Base-by-base conservation (phyloP, 2,329 filamentous ascomycete species). In the Paecilomyces sp. region DNA sequence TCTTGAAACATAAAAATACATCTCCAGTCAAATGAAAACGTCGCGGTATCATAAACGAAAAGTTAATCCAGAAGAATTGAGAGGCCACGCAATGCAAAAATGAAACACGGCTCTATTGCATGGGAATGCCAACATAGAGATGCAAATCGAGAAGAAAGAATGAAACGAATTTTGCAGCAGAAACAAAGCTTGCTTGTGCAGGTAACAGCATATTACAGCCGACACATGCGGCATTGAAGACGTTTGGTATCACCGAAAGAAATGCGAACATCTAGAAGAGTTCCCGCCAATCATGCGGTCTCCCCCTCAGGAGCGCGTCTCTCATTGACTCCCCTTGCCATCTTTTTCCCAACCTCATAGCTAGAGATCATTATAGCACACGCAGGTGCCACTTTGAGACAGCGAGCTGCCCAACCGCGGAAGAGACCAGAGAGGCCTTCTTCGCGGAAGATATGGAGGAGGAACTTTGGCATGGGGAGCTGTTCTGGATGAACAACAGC, bases 361-460 rank as follows among this genome's bases (percentile, higher is more conserved):
- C 89, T 96, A 72, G 91, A 95, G 72, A 99, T 97, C 94, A 99
- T 99, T 72, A 99, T 97, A 30, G 94, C 94, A 76, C 94, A 99
- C 0, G 93, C 91, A 1, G 94, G 94, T 1, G 94, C 93, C 4
- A 99, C 92, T 74, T 97, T 97, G 62, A 97, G 80, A 65, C 91
- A 96, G 47, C 94, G 83, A 0, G 94, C 92, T 25, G 91, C 88
- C 91, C 92, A 97, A 52, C 94, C 94, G 67, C 83, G 90, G 84
- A 95, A 97, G 4, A 99, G 78, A 0, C 94, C 94, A 1, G 84
- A 72, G 15, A 86, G 72, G 1, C 94, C 94, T 75, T 97, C 93
- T 58, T 89, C 89, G 66, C 85, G 83, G 79, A 93, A 95, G 57
- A 99, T 97, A 68, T 96, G 91, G 81, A 85, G 87, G n/a, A 99